Evolutionary conservation across 495 filamentous ascomycete species (phyloP).

Genomic region (Penicillium alfredii): DNA sequence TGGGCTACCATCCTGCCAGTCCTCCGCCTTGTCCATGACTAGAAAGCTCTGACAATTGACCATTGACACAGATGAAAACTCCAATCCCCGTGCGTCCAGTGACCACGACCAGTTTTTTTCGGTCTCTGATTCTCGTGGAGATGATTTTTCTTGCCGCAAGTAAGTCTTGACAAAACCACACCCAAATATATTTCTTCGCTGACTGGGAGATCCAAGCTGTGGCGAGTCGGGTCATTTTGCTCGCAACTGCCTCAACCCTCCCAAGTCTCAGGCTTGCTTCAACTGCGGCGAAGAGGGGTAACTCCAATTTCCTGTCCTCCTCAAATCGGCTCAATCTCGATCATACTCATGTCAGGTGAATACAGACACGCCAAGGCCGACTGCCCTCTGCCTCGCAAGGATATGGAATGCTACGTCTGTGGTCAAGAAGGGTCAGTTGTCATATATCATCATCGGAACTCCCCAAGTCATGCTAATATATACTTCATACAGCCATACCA

Average conservation of each 20-base stretch:
- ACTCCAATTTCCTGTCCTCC: constrained; percentile 14
- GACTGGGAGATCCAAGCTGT: too few species aligned
- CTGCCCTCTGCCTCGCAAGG: background rate
- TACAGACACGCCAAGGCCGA: background rate
- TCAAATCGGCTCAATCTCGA: too few species aligned
- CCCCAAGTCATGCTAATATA: background rate
- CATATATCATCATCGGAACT: too few species aligned
- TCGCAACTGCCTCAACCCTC: constrained; percentile 50
- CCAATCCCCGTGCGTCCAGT: too few species aligned
- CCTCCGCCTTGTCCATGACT: too few species aligned
- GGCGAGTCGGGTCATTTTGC: constrained; percentile 49
- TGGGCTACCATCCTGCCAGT: too few species aligned
- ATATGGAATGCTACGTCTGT: background rate
- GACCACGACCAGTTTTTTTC: background rate
- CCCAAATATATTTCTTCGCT: too few species aligned
- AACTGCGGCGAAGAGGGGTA: constrained; percentile 74
- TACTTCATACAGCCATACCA: constrained; percentile 1
- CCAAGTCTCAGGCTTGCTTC: constrained; percentile 57
- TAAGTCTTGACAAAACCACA: constrained; percentile 3
- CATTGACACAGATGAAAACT: too few species aligned
- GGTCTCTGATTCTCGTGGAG: constrained; percentile 6
- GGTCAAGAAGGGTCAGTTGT: constrained; percentile 1
- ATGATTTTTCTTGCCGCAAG: too few species aligned
- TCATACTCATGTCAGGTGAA: background rate
- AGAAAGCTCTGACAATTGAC: too few species aligned